Evolutionary conservation across 768 basidiomycete species (phyloP).

Genomic region (Collybia sp.): DNA sequence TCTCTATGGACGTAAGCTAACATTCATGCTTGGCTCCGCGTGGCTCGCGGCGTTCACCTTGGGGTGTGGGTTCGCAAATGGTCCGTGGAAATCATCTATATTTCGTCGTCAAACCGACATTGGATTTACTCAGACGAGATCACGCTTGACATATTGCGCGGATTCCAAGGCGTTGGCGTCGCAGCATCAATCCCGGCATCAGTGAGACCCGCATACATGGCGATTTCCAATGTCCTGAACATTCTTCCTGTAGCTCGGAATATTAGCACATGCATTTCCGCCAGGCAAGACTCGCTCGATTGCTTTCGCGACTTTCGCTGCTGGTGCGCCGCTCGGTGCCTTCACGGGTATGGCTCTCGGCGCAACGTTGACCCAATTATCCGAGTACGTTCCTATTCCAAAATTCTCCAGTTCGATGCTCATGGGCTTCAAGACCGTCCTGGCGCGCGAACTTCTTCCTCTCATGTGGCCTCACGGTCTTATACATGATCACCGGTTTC

Average conservation of each 20-base stretch:
- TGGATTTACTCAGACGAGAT: slow-evolving; percentile 40
- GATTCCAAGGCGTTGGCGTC: slow-evolving; percentile 73
- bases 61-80: slow-evolving; percentile 59
- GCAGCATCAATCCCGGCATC: slow-evolving; percentile 74
- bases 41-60: slow-evolving; percentile 55
- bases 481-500: slow-evolving; percentile 48
- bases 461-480: slow-evolving; percentile 47
- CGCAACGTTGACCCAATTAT: slow-evolving; percentile 61
- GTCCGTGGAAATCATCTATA: slow-evolving; percentile 18
- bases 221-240: not conserved
- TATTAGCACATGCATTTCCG: slow-evolving; percentile 76
- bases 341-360: slow-evolving; percentile 68
- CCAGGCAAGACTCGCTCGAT: slow-evolving; percentile 58
- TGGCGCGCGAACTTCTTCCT: slow-evolving; percentile 70
- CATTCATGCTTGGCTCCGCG: slow-evolving; percentile 57
- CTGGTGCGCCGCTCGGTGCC: slow-evolving; percentile 80
- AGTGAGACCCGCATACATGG: slow-evolving; percentile 31
- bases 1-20: slow-evolving; percentile 67
- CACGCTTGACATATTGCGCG: slow-evolving; percentile 68
- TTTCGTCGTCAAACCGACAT: not conserved
- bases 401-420: not conserved
- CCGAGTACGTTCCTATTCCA: slow-evolving; percentile 23
- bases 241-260: slow-evolving; percentile 52
- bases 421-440: slow-evolving; percentile 26
- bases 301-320: slow-evolving; percentile 81